Conservation (phyloP, 2,329 filamentous ascomycete species). For the Penicillium sp. region DNA sequence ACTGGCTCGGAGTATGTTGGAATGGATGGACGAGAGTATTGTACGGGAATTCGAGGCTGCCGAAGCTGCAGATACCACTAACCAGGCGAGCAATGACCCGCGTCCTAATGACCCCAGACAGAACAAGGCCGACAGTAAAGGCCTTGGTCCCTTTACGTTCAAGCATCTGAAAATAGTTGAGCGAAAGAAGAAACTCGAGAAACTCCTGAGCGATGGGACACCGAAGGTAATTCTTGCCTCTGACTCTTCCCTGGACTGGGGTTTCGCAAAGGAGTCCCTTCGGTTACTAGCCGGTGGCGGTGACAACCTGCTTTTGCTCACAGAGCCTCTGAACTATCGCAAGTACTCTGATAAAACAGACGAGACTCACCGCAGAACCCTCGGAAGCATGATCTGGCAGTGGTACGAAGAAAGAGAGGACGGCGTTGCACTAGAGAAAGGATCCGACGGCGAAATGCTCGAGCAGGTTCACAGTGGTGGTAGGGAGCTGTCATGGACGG, state of each 20-base stretch:
- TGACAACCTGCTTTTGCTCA: conserved; percentile 84
- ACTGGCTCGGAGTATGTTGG: conserved; percentile 91
- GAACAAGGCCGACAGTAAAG: conserved; percentile 47
- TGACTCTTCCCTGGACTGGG: conserved; percentile 90
- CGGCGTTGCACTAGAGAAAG: conserved; percentile 64
- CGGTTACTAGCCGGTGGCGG: conserved; percentile 74
- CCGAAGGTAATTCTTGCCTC: conserved; percentile 85
- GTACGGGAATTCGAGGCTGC: conserved; percentile 85
- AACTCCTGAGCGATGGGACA: conserved; percentile 60
- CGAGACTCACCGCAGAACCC: conserved; percentile 54
- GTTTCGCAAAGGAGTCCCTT: conserved; percentile 83
- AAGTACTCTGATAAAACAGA: conserved; percentile 28
- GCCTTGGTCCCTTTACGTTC: conserved; percentile 83
- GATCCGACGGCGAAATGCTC: conserved; percentile 61
- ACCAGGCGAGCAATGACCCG: conserved; percentile 50
- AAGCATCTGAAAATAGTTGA: conserved; percentile 83
- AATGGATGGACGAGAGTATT: conserved; percentile 98
- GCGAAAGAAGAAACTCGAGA: conserved; percentile 77
- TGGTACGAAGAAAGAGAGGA: conserved; percentile 74
- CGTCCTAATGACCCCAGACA: conserved; percentile 36
- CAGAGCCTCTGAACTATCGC: conserved; percentile 63
- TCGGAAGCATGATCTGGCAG: conserved; percentile 79
- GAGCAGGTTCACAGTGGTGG: conserved; percentile 71
- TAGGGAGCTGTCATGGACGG: conserved; percentile 63
- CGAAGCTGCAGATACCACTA: conserved; percentile 45